phyloP scores from a whole-genome alignment of 1,284 basidiomycete genomes.

The Thelephora terrestris region DNA sequence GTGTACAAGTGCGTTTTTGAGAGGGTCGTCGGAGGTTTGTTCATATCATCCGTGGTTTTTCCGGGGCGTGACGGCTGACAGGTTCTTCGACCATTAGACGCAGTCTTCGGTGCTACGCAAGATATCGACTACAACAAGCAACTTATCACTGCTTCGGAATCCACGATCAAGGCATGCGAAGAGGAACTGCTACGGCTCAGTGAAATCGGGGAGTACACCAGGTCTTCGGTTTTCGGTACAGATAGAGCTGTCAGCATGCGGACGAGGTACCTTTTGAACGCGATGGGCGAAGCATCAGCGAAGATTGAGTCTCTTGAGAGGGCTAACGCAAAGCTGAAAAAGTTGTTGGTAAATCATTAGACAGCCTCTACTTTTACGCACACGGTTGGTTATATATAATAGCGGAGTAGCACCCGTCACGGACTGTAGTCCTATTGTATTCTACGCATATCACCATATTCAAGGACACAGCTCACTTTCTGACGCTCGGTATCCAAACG shows the following conservation, averaged over 20 bases:
- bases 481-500: no score
- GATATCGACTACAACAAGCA: conserved; percentile 75
- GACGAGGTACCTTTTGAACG: conserved; percentile 59
- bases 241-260: conserved; percentile 50
- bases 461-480: no score
- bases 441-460: no score
- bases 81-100: conserved; percentile 39
- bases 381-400: no score
- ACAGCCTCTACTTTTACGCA: no score
- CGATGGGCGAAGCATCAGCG: conserved; percentile 60
- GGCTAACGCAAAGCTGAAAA: conserved; percentile 60
- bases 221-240: conserved; percentile 35
- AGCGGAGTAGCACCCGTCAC: no score
- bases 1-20: conserved; percentile 83
- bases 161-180: conserved; percentile 63
- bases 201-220: conserved; percentile 42
- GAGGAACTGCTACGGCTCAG: conserved; percentile 62
- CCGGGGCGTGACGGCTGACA: not conserved
- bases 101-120: conserved; percentile 73
- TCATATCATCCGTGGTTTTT: not conserved
- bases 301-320: conserved; percentile 64
- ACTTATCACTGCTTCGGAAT: conserved; percentile 57
- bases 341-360: conserved; percentile 20
- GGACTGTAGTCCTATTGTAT: no score
- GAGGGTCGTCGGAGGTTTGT: conserved; percentile 63